A percentile compares a stretch with the other conserved stretches of the same genome.
Conservation (phyloP, 768 basidiomycete genomes). For the Phanerochaete sordida region DNA sequence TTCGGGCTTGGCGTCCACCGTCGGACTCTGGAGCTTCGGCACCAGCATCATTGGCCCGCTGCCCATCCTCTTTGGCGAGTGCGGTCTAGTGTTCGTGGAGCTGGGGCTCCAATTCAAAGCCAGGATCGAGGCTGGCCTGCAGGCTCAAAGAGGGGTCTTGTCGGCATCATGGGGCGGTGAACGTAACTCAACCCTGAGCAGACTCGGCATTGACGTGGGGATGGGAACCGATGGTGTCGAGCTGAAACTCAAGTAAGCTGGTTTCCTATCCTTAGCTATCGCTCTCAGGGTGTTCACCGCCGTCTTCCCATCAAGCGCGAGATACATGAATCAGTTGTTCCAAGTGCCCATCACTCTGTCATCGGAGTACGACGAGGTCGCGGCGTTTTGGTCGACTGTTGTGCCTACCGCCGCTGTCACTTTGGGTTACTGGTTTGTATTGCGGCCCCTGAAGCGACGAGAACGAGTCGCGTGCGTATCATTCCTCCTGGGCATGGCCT, state of each 20-base stretch:
- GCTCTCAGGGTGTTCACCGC: neutral
- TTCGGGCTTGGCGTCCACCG: constrained; percentile 46
- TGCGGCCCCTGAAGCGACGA: constrained; percentile 52
- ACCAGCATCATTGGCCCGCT: constrained; percentile 43
- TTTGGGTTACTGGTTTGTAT: constrained; percentile 53
- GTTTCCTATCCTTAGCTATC: neutral
- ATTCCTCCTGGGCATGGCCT: neutral
- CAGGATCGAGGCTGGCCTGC: constrained; percentile 33
- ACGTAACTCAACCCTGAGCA: constrained; percentile 18
- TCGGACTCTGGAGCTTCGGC: constrained; percentile 47
- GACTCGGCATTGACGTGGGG: constrained; percentile 41
- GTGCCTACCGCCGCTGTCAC: constrained; percentile 52
- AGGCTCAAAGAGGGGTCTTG: constrained; percentile 23
- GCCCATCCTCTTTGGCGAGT: constrained; percentile 49
- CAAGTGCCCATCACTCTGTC: constrained; percentile 57
- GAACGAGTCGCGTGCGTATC: constrained; percentile 49
- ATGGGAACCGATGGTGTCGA: constrained; percentile 39
- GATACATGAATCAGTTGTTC: constrained; percentile 56
- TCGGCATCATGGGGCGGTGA: neutral
- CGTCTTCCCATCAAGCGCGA: constrained; percentile 18
- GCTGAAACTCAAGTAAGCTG: constrained; percentile 54
- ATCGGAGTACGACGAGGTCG: constrained; percentile 38
- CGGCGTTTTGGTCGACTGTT: constrained; percentile 50
- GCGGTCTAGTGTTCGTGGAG: constrained; percentile 50
- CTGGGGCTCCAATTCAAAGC: constrained; percentile 51